Percentiles rank a stretch among this genome's conserved stretches.
phyloP scores from a whole-genome alignment of 2,329 filamentous ascomycete species.

The Aspergillus eucalypticola region DNA sequence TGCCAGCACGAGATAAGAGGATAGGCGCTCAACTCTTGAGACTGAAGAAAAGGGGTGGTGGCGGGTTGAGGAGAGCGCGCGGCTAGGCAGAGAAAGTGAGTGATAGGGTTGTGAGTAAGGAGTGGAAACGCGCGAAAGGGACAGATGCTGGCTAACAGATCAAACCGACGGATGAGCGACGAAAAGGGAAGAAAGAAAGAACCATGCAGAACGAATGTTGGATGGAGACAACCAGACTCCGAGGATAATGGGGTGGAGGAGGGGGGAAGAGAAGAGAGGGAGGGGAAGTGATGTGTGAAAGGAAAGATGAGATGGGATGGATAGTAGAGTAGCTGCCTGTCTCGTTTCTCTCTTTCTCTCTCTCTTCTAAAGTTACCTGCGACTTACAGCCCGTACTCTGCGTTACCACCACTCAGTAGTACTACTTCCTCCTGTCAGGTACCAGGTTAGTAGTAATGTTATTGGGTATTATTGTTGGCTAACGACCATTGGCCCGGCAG shows the following conservation, averaged over 20 bases:
- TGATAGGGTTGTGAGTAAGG: background rate
- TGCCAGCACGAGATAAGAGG: background rate
- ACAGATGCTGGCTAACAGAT: background rate
- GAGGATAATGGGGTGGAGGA: background rate
- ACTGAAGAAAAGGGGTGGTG: background rate
- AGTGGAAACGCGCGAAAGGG: background rate
- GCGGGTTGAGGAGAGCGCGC: background rate
- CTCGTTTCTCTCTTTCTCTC: background rate
- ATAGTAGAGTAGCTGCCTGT: too few species aligned
- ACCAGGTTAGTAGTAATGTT: background rate
- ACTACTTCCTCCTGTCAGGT: background rate
- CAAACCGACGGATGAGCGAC: background rate
- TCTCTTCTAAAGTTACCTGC: background rate
- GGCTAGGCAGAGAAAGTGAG: background rate
- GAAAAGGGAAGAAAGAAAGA: slow-evolving; percentile 4
- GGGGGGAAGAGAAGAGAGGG: background rate
- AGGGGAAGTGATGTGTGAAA: background rate
- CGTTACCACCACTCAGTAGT: background rate
- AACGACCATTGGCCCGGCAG: background rate
- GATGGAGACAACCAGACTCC: slow-evolving; percentile 1
- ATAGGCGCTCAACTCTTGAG: background rate
- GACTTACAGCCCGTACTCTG: too few species aligned
- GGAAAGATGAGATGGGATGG: background rate
- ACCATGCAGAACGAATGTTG: slow-evolving; percentile 5
- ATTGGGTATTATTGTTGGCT: background rate